Evolutionary conservation across 2,329 filamentous ascomycete species (phyloP), one percentile per base, ranked within the genome.

Genomic region (Hypoxylon sp.): DNA sequence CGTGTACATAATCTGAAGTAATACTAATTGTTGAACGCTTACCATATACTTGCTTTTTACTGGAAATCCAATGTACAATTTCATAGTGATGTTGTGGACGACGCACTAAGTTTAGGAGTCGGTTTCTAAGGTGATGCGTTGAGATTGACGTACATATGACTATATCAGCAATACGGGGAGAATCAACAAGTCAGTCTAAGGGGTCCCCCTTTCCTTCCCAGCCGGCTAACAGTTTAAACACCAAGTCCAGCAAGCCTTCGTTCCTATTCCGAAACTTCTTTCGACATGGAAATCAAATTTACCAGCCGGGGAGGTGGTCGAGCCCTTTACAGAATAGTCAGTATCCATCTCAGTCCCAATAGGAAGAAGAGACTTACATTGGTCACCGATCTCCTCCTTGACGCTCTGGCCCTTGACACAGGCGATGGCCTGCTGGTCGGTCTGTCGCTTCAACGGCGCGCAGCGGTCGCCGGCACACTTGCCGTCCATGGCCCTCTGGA

Each of bases 401-500:
- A 72, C 62, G 35, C 72, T 72, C 69, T 75, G 72, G 27, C 54
- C 59, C 72, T 78, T 77, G 68, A 74, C 69, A 59, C 77, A 78
- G 33, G 72, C 71, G 46, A 78, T 74, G 49, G 77, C 77, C n/a
- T 71, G 58, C 25, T 73, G 71, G 66, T 77, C 74, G 1, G 75
- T 77, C 69, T 78, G 76, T 30, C 76, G 58, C 73, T 76, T 63
- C 57, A 78, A 73, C 17, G 76, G 74, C 11, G 75, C 67, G 65
- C 77, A 78, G 51, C 74, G 73, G 68, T 78, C 77, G 51, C 72
- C 72, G 56, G 79, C 77, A 74, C 81, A 83, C 51, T 76, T 70
- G 55, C 72, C 72, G 50, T 78, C 76, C 77, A 78, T 78, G 31
- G 77, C 77, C 27, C 64, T 76, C 74, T 82, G 80, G 48, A 81